These are phyloP conservation scores for Lasiodiplodia sp. DNA, from an alignment of 2,329 filamentous ascomycete genomes.

Conservation along the genomic window DNA sequence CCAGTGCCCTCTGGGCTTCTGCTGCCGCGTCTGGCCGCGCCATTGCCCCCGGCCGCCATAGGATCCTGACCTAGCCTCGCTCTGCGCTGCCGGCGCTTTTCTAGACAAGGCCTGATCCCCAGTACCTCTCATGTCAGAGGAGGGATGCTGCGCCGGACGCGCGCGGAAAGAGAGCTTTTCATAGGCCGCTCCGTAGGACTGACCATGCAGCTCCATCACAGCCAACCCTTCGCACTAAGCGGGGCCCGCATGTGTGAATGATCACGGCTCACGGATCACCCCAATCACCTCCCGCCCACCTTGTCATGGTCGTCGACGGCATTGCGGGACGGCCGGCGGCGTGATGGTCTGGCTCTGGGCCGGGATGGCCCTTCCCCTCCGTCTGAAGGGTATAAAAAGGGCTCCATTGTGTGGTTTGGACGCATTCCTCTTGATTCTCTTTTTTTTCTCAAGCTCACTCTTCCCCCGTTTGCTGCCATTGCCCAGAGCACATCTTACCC, in stretches of 20 bases:
- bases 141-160: constrained; percentile 23
- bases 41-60: constrained; percentile 7
- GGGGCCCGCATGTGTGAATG: constrained; percentile 43
- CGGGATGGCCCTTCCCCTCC: constrained; percentile 36
- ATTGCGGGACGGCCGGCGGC: constrained; percentile 23
- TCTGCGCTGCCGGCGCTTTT: constrained; percentile 23
- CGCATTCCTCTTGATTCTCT: constrained; percentile 40
- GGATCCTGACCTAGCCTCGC: constrained; percentile 16
- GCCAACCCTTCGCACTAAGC: constrained; percentile 36
- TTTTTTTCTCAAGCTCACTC: constrained; percentile 33
- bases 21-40: constrained; percentile 12
- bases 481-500: constrained; percentile 32
- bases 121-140: constrained; percentile 23
- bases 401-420: constrained; percentile 34
- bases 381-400: constrained; percentile 48
- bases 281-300: constrained; percentile 36
- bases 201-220: constrained; percentile 50
- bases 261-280: constrained; percentile 45
- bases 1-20: constrained; percentile 10
- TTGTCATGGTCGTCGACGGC: constrained; percentile 26
- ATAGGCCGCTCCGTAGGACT: constrained; percentile 41
- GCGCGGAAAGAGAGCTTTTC: constrained; percentile 42
- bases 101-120: constrained; percentile 20
- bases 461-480: constrained; percentile 20
- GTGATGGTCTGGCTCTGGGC: constrained; percentile 33